Percentiles rank a stretch among this genome's conserved stretches.
Evolutionary conservation across 2,329 filamentous ascomycete genomes (phyloP).

Genomic region (Colletotrichum tropicicola): DNA sequence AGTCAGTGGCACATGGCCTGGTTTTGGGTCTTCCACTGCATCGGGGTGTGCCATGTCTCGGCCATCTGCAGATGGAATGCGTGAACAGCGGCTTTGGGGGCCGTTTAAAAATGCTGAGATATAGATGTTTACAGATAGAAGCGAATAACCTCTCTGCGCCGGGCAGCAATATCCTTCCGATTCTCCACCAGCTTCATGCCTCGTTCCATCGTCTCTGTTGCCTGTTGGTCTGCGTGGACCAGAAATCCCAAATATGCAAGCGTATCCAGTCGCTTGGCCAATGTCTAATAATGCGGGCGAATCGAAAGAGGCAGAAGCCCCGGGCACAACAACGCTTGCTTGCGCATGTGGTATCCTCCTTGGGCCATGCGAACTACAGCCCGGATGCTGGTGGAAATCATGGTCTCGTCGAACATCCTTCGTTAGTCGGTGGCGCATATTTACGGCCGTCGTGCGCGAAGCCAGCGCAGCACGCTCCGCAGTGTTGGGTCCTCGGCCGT

Average conservation of each 20-base stretch:
- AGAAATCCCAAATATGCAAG: neutral
- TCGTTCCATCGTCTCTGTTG: too few species aligned
- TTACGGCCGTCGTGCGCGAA: conserved; percentile 51
- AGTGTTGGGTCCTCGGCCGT: conserved; percentile 69
- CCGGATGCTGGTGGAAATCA: neutral
- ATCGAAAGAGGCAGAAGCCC: neutral
- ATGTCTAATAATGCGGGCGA: neutral
- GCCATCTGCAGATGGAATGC: neutral
- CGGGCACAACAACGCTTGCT: neutral
- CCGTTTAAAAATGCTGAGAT: neutral
- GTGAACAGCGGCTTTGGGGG: neutral
- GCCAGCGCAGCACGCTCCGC: conserved; percentile 66
- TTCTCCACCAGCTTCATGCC: neutral
- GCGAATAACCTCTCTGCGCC: conserved; percentile 10
- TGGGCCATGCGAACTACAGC: conserved; percentile 12
- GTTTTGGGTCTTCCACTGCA: neutral
- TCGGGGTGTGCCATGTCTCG: conserved; percentile 2
- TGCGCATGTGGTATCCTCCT: conserved; percentile 24
- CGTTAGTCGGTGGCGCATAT: neutral
- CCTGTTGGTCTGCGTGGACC: neutral
- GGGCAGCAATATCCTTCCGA: conserved; percentile 5
- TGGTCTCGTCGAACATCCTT: conserved; percentile 1
- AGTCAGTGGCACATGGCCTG: neutral
- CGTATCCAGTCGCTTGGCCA: conserved; percentile 10
- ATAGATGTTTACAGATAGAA: neutral